Base-by-base conservation (phyloP, 306 rosid genomes). In the Medicago ruthenica region DNA sequence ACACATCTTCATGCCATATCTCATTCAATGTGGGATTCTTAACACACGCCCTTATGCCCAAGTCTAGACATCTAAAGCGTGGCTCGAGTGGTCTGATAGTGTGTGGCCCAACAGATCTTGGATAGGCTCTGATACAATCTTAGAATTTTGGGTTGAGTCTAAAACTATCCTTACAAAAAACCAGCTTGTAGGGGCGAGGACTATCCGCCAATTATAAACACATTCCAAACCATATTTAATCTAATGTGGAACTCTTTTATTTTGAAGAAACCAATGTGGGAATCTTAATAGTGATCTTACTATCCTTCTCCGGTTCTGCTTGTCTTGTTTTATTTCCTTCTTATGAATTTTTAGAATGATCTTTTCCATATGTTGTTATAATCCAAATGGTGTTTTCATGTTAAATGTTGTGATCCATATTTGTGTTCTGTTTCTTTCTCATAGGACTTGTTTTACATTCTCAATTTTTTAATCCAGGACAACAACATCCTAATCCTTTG, bases 391-490 rank as follows among this genome's bases (percentile, higher is more conserved):
- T 34, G 44, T 59, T 24, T 9, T 68, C 73, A 40, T 53, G 62
- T 18, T 75, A 60, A 20, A 13, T 61, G 40, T 69, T 81, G 77
- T 70, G 51, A 44, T 77, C 55, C 42, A 45, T 61, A 31, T 63
- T 37, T 39, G 21, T 37, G 79, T 59, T 48, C 3, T 5, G 42
- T 47, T 34, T 20, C 40, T 66, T 70, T 79, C 71, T 80, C 45
- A 55, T 75, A 90, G 97, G 91, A 70, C 86, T 85, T 34, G 70
- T 73, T 80, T 78, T 86, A 84, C 96, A 60, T 81, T 9, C 91
- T 59, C 95, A 85, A 81, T 82, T 76, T 67, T 85, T 75, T 71
- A 91, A 83, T 80, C 89, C 79, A 59, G 97, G 90, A 76, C 95
- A 86, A 51, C 85, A 93, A 27, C 84, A 88, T 70, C 62, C 94